phyloP scores from a whole-genome alignment of 2,329 filamentous ascomycete genomes.

The Tolypocladium tundrense region DNA sequence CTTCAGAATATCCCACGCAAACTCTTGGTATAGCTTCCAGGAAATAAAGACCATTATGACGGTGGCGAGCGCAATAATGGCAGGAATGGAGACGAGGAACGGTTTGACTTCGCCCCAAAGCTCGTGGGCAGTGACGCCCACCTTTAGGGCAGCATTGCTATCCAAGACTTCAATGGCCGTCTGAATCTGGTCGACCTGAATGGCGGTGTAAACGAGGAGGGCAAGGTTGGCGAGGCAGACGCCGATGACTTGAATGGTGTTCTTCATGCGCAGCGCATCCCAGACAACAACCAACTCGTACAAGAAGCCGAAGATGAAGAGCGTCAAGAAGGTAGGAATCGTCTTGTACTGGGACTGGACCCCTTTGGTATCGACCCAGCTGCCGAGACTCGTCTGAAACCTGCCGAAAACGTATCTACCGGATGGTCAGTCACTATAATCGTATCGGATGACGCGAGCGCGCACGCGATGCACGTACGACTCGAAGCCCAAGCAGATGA shows the following conservation, averaged over 20 bases:
- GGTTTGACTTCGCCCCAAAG: slow-evolving; percentile 64
- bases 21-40: slow-evolving; percentile 97
- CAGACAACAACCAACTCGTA: slow-evolving; percentile 86
- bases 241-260: slow-evolving; percentile 97
- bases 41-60: slow-evolving; percentile 64
- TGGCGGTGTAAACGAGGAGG: slow-evolving; percentile 82
- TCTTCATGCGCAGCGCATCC: slow-evolving; percentile 88
- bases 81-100: slow-evolving; percentile 76
- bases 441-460: not conserved
- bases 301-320: slow-evolving; percentile 95
- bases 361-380: slow-evolving; percentile 25
- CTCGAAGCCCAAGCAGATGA: slow-evolving; percentile 75
- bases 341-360: slow-evolving; percentile 50
- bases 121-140: slow-evolving; percentile 16
- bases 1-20: slow-evolving; percentile 99
- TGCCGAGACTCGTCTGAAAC: slow-evolving; percentile 57
- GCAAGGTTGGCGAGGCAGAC: slow-evolving; percentile 88
- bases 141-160: slow-evolving; percentile 31
- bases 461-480: slow-evolving; percentile 47
- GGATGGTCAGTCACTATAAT: slow-evolving; percentile 8
- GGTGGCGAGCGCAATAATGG: slow-evolving; percentile 68
- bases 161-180: slow-evolving; percentile 55
- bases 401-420: slow-evolving; percentile 77
- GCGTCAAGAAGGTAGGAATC: slow-evolving; percentile 88
- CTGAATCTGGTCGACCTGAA: slow-evolving; percentile 85